Percentiles rank a stretch among this genome's conserved stretches.
These are phyloP conservation scores for Trichosporon ovoides DNA, from an alignment of 1,284 basidiomycete species.

Conservation along the genomic window DNA sequence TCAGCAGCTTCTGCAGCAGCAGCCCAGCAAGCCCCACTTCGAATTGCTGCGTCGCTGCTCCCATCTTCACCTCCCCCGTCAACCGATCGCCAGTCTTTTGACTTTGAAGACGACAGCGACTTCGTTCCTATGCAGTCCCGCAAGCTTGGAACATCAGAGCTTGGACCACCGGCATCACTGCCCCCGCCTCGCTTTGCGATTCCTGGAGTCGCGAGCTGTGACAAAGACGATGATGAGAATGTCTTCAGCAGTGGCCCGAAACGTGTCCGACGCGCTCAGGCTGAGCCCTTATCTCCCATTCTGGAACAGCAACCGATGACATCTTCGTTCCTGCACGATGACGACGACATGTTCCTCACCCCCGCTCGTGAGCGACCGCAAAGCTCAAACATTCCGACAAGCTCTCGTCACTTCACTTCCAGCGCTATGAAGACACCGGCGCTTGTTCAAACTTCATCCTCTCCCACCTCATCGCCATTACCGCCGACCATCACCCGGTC, in stretches of 20 bases:
- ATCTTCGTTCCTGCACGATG: constrained; percentile 20
- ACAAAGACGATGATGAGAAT: constrained; percentile 36
- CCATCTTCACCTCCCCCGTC: constrained; percentile 5
- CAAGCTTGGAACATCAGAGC: neutral
- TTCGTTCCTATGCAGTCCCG: constrained; percentile 27
- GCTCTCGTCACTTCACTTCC: constrained; percentile 19
- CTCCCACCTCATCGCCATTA: constrained; percentile 47
- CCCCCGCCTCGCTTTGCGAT: constrained; percentile 17
- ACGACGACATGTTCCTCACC: constrained; percentile 40
- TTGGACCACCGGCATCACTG: constrained; percentile 6
- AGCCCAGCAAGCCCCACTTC: neutral
- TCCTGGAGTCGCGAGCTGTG: neutral
- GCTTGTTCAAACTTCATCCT: constrained; percentile 42
- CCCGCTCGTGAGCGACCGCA: constrained; percentile 32
- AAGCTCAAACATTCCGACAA: neutral
- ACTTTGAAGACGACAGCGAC: constrained; percentile 37
- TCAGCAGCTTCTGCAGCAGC: neutral
- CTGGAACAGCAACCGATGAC: constrained; percentile 19
- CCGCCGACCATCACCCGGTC: constrained; percentile 39
- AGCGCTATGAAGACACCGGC: constrained; percentile 43
- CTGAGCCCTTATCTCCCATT: constrained; percentile 31
- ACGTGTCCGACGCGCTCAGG: constrained; percentile 33
- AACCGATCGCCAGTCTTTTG: constrained; percentile 4
- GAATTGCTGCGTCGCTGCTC: constrained; percentile 6
- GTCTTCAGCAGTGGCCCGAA: constrained; percentile 31